phyloP scores from a whole-genome alignment of 441 rosid genomes.

The Brassica hybrid region DNA sequence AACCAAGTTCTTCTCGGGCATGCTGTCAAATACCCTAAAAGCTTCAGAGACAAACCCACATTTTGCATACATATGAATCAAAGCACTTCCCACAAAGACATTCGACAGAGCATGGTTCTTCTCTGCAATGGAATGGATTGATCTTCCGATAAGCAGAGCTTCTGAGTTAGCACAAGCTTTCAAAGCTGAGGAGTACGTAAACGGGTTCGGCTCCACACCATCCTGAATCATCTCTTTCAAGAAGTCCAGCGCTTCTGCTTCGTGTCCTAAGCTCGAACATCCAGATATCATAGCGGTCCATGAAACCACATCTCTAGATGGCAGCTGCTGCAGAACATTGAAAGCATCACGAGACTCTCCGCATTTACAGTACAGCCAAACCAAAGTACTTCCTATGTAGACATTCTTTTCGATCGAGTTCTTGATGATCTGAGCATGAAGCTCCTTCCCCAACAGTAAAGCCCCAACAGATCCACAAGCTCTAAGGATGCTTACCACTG shows the following conservation, averaged over 20 bases:
- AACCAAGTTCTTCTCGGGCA: constrained; percentile 75
- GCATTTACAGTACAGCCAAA: constrained; percentile 89
- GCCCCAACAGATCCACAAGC: constrained; percentile 78
- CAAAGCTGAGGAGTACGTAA: constrained; percentile 75
- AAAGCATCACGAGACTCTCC: constrained; percentile 62
- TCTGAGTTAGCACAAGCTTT: constrained; percentile 86
- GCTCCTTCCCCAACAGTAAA: constrained; percentile 63
- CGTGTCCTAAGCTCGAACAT: constrained; percentile 69
- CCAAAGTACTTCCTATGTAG: constrained; percentile 72
- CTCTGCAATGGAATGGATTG: constrained; percentile 74
- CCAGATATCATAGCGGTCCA: constrained; percentile 97
- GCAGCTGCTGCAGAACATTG: constrained; percentile 72
- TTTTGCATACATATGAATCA: constrained; percentile 83
- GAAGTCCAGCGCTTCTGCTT: constrained; percentile 70
- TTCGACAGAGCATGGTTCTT: constrained; percentile 66
- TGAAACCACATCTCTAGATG: constrained; percentile 78
- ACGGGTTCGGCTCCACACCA: constrained; percentile 82
- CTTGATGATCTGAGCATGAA: constrained; percentile 79
- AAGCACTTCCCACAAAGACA: constrained; percentile 78
- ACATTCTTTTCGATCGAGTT: constrained; percentile 54
- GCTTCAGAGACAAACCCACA: constrained; percentile 81
- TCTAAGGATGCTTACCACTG: constrained; percentile 76
- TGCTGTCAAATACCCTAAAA: constrained; percentile 64
- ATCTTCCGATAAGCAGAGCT: constrained; percentile 60
- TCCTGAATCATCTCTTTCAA: constrained; percentile 86